Base-by-base conservation (phyloP, 2,329 filamentous ascomycete species). In the Aspergillus sp. region DNA sequence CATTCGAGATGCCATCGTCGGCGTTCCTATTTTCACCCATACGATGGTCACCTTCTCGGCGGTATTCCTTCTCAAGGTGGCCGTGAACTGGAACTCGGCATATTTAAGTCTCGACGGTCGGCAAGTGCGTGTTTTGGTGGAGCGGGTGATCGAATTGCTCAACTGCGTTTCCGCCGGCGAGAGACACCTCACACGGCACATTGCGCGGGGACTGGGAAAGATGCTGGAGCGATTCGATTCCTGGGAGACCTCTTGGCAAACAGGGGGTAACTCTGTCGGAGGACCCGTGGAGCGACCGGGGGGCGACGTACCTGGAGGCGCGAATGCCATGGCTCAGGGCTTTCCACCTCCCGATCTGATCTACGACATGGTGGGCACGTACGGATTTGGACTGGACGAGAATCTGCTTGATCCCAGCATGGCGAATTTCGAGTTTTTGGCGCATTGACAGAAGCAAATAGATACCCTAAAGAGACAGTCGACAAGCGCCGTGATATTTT, bases 1-100 rank as follows among this genome's bases (percentile, higher is more conserved):
- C 61, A 81, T 84, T 53, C 76, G 77, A 3, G 77, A 80, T 42
- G 80, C 80, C 18, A 75, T 78, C 18, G 78, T 81, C 20, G 81
- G 82, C 2, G 80, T 82, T 0, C 75, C 79, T 6, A 76, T 80
- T 16, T 78, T 78, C 63, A 76, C 78, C 0, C 77, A 79, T 55
- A 79, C 77, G 1, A 78, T 80, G 73, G 76, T 80, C 52, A 78
- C 77, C 11, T 80, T 80, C 61, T 79, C 77, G 4, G 77, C 77
- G 0, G 77, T 79, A 0, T 80, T 80, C 60, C 64, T 80, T 32
- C 73, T 80, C 53, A 80, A 80, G 65, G 77, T 79, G 7, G 77
- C 76, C 11, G 74, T 77, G 36, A 78, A 76, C 54, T 78, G 76
- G 75, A 77, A 78, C 61, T 74, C 75, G 26, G 75, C 75, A 14